phyloP scores from a whole-genome alignment of 1,139 yeast species.

The Candida smagusa region DNA sequence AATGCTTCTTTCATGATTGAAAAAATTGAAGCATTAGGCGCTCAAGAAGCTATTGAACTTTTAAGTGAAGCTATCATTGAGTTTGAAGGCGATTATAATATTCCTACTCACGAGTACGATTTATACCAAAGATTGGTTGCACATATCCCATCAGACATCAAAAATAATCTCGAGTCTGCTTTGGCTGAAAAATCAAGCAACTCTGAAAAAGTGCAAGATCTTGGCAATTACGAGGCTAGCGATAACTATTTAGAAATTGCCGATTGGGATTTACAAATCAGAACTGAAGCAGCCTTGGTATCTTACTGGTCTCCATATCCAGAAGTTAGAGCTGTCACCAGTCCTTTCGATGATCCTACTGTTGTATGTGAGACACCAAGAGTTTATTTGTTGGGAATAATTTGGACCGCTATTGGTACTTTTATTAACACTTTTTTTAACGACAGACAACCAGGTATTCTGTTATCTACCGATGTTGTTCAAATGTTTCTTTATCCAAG shows the following conservation, averaged over 20 bases:
- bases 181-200: constrained; percentile 1
- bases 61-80: constrained; percentile 15
- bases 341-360: constrained; percentile 48
- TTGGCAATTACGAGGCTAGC: neutral
- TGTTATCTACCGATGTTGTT: constrained; percentile 44
- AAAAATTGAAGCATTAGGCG: constrained; percentile 16
- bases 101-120: constrained; percentile 15
- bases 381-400: constrained; percentile 50
- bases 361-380: constrained; percentile 54
- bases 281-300: constrained; percentile 26
- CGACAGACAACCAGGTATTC: constrained; percentile 52
- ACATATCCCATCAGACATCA: constrained; percentile 3
- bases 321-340: constrained; percentile 59
- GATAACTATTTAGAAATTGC: constrained; percentile 2
- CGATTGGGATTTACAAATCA: constrained; percentile 15
- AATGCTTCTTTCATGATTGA: constrained; percentile 21
- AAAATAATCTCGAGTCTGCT: constrained; percentile 2
- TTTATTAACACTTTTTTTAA: constrained; percentile 57
- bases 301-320: constrained; percentile 61
- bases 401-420: constrained; percentile 56
- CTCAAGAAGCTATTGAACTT: constrained; percentile 17
- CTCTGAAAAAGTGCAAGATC: neutral
- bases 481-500: constrained; percentile 59
- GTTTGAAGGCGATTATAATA: constrained; percentile 23
- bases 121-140: constrained; percentile 11